Percentiles rank a stretch among this genome's conserved stretches.
Conservation (phyloP, 495 filamentous ascomycete species). For the Neurospora sp. region DNA sequence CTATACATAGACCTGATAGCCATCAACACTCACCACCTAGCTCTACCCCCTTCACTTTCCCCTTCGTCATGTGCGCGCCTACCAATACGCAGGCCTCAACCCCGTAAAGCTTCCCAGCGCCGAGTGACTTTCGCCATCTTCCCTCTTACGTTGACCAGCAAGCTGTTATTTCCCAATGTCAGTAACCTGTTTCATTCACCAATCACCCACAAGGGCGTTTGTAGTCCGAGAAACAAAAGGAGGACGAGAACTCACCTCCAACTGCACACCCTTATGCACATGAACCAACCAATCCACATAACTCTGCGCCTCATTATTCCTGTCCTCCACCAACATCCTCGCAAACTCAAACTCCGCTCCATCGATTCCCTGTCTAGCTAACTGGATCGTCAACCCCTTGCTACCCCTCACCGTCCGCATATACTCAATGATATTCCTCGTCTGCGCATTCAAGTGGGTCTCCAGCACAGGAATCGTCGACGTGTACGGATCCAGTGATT, state of each 20-base stretch:
- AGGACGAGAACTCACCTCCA: slow-evolving; percentile 48
- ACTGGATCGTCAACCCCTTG: slow-evolving; percentile 79
- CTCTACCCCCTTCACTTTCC: neutral
- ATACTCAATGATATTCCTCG: slow-evolving; percentile 86
- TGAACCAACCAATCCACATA: slow-evolving; percentile 99
- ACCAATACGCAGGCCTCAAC: slow-evolving; percentile 66
- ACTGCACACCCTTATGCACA: slow-evolving; percentile 80
- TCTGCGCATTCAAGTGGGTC: slow-evolving; percentile 91
- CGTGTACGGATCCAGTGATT: slow-evolving; percentile 65
- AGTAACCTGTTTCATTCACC: neutral
- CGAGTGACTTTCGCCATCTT: slow-evolving; percentile 50
- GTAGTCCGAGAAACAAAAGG: too few species aligned
- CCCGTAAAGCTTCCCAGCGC: slow-evolving; percentile 53
- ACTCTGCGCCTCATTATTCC: slow-evolving; percentile 93
- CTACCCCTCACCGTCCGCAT: slow-evolving; percentile 69
- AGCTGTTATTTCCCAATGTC: slow-evolving; percentile 28
- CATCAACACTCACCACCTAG: neutral
- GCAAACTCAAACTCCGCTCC: slow-evolving; percentile 97
- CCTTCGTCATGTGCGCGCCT: neutral
- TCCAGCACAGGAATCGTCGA: slow-evolving; percentile 70
- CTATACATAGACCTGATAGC: neutral
- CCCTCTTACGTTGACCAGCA: slow-evolving; percentile 66
- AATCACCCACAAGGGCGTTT: neutral
- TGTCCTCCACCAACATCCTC: slow-evolving; percentile 78
- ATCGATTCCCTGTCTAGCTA: slow-evolving; percentile 88